A percentile compares a stretch with the other conserved stretches of the same genome.
Evolutionary conservation across 1,284 basidiomycete species (phyloP).

Genomic region (Boletus semigastroideus): DNA sequence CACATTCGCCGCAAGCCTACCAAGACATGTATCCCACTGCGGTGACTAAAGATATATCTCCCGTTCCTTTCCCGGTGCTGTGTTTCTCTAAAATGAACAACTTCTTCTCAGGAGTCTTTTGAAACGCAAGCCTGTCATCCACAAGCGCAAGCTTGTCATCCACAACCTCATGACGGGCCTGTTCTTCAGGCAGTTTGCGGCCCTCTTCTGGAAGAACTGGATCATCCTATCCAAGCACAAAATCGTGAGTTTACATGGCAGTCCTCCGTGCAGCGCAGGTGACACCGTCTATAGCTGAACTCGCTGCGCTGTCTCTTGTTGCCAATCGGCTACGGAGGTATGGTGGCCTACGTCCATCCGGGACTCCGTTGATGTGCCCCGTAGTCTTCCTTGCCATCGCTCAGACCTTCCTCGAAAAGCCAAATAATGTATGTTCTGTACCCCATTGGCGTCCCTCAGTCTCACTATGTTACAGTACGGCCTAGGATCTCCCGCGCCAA

Average conservation of each 20-base stretch:
- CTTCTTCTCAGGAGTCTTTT: neutral
- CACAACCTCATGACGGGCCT: conserved; percentile 15
- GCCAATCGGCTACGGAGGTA: conserved; percentile 62
- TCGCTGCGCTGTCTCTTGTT: conserved; percentile 64
- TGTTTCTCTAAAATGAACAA: neutral
- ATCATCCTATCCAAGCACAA: conserved; percentile 65
- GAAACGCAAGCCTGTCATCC: no score
- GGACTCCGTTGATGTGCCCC: neutral
- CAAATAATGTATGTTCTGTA: conserved; percentile 36
- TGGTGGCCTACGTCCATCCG: neutral
- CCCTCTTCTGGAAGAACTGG: conserved; percentile 75
- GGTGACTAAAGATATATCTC: conserved; percentile 3
- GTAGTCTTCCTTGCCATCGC: conserved; percentile 62
- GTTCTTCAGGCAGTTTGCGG: conserved; percentile 63
- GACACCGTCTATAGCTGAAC: conserved; percentile 48
- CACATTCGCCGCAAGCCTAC: no score
- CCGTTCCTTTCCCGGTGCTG: neutral
- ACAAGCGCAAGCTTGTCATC: no score
- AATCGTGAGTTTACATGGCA: conserved; percentile 44
- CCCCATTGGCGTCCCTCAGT: neutral
- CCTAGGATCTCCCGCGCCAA: conserved; percentile 54
- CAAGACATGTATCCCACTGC: neutral
- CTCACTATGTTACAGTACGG: conserved; percentile 50
- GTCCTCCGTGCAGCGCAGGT: conserved; percentile 9
- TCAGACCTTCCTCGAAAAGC: conserved; percentile 54